Base-by-base conservation (phyloP, 1,284 basidiomycete species). In the Trametes polyzona region DNA sequence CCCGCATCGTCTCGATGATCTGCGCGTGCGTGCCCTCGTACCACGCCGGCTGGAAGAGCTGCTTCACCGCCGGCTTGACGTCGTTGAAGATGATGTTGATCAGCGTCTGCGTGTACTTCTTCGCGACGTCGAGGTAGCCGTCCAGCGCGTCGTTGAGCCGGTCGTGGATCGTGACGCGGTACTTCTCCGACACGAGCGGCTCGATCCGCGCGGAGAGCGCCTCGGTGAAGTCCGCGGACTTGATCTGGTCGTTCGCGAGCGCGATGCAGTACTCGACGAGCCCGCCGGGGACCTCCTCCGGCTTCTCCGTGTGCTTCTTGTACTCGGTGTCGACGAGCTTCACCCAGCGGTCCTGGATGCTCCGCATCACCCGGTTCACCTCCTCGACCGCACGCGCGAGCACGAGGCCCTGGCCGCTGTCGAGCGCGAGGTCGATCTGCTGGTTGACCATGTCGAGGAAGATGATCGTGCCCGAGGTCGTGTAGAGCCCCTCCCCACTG, bases 381-480 rank as follows among this genome's bases (percentile, higher is more conserved):
- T 99, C 96, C 62, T 88, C 86, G 32, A 98, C 86, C 51, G 98
- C 95, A 16, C 93, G 88, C 23, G 94, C 88, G 42, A 99, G 84
- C 52, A 99, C 96, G 6, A 90, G 87, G 33, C 95, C 95, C 72
- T 99, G 96, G 10, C 94, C 93, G 62, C 95, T 98, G 71, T 99
- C 96, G 65, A 92, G 91, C 2, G 96, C 95, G 16, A 96, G 83
- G 69, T 99, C 97, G 62, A 96, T 83, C 72, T 98, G 96, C 73
- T 98, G 96, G 71, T 98, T 98, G 67, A 99, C 90, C 90, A 97
- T 96, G 75, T 97, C 92, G 82, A 98, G 99, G 64, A 99, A 82
- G 68, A 98, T 97, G 57, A 96, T 86, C 14, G 95, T 91, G 26
- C 95, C 95, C 69, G 98, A 92, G 67, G 91, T 90, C 14, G 93